A percentile compares a stretch with the other conserved stretches of the same genome.
Conservation (phyloP, 306 rosid genomes). For the Vigna trinervia region DNA sequence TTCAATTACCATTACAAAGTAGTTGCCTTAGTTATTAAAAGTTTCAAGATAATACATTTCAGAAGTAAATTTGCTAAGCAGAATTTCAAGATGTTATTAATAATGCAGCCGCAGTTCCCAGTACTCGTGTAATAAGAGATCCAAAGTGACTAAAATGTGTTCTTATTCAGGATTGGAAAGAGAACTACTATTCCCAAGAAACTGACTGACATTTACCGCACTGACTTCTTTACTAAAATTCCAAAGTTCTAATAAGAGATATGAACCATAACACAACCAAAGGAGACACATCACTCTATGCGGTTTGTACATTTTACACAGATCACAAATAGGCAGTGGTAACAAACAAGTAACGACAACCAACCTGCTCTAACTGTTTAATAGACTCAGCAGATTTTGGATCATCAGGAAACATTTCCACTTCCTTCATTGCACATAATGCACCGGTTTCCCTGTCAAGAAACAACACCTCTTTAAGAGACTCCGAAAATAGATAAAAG, state of each 20-base stretch:
- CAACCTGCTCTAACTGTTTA: constrained; percentile 89
- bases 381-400: constrained; percentile 86
- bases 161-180: background rate
- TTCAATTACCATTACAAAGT: background rate
- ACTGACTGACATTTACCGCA: constrained; percentile 1
- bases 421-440: constrained; percentile 95
- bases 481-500: constrained; percentile 25
- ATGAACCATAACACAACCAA: background rate
- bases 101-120: background rate
- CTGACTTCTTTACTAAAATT: background rate
- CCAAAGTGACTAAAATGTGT: background rate
- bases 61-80: constrained; percentile 20
- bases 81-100: constrained; percentile 3
- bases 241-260: background rate
- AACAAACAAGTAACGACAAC: constrained; percentile 30
- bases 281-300: background rate
- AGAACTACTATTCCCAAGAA: constrained; percentile 10
- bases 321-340: background rate
- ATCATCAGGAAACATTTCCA: constrained; percentile 79
- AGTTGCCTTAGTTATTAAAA: background rate
- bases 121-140: background rate
- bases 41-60: constrained; percentile 25
- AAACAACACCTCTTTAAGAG: constrained; percentile 25
- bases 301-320: background rate
- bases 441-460: constrained; percentile 79